A percentile compares a stretch with the other conserved stretches of the same genome.
These are phyloP conservation scores for Penicillium subrubescens DNA, from an alignment of 495 filamentous ascomycete genomes.

Conservation along the genomic window DNA sequence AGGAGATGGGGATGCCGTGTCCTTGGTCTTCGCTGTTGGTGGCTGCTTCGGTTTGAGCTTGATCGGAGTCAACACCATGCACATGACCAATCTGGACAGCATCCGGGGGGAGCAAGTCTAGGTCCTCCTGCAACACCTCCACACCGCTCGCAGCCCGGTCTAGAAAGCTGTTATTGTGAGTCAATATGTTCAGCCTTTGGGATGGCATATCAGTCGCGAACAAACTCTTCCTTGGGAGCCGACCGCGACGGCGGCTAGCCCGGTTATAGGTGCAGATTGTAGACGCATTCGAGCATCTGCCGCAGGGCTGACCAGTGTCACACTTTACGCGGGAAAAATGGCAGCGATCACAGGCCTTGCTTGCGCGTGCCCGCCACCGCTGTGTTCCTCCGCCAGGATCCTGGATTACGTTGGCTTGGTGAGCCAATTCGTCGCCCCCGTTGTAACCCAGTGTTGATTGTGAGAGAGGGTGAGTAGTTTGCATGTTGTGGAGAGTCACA, in stretches of 20 bases:
- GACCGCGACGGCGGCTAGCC: not conserved
- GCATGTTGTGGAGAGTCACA: not conserved
- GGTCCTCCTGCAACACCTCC: not conserved
- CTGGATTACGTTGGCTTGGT: not conserved
- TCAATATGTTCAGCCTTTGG: not conserved
- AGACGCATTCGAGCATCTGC: not conserved
- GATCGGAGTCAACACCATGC: not conserved
- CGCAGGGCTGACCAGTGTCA: not conserved
- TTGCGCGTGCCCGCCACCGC: not conserved
- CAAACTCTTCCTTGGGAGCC: not conserved
- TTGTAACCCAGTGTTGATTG: not conserved
- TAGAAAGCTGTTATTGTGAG: not conserved
- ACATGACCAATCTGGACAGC: not conserved
- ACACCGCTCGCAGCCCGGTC: not conserved
- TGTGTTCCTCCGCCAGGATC: not conserved
- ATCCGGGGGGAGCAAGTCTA: not conserved
- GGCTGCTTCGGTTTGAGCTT: not conserved
- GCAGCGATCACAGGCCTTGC: not conserved
- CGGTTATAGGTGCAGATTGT: not conserved
- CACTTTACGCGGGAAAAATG: not conserved
- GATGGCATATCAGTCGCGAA: not conserved
- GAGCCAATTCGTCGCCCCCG: not conserved
- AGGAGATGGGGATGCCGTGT: not conserved
- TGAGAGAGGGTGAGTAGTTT: not conserved
- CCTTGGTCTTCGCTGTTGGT: not conserved